Percentiles rank a stretch among this genome's conserved stretches.
These are phyloP conservation scores for Elsinoe australis DNA, from an alignment of 2,329 filamentous ascomycete species.

Conservation along the genomic window DNA sequence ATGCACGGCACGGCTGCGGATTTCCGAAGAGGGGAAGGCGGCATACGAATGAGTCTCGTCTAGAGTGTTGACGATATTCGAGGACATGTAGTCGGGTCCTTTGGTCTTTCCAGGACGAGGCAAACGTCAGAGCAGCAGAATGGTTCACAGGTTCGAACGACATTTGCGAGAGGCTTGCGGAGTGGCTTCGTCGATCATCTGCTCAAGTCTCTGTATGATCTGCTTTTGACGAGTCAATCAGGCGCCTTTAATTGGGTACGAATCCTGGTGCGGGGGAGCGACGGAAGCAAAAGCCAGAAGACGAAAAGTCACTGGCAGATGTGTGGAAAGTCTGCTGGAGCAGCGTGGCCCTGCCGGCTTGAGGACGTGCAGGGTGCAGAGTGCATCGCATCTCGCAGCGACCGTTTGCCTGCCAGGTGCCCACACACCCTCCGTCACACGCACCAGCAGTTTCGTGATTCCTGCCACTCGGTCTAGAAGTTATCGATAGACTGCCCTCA, in stretches of 20 bases:
- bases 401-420: background rate
- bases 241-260: background rate
- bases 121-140: background rate
- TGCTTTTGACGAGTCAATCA: slow-evolving; percentile 6
- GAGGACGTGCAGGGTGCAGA: too few relatives aligned
- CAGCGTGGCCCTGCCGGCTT: too few relatives aligned
- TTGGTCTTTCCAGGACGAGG: background rate
- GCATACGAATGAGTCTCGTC: background rate
- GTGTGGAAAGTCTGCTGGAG: too few relatives aligned
- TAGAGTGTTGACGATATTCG: background rate
- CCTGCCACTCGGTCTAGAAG: background rate
- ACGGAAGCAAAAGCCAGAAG: background rate
- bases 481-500: background rate
- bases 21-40: slow-evolving; percentile 4
- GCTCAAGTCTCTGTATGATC: too few relatives aligned
- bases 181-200: too few relatives aligned
- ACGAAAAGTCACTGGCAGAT: too few relatives aligned
- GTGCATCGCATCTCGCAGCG: too few relatives aligned
- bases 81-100: background rate
- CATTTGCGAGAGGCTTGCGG: too few relatives aligned
- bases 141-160: too few relatives aligned
- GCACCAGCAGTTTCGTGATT: slow-evolving; percentile 7
- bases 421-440: background rate
- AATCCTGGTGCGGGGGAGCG: slow-evolving; percentile 5
- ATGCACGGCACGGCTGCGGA: slow-evolving; percentile 10